Evolutionary conservation across 2,329 filamentous ascomycete genomes (phyloP).

Genomic region (Sporothrix curviconia): DNA sequence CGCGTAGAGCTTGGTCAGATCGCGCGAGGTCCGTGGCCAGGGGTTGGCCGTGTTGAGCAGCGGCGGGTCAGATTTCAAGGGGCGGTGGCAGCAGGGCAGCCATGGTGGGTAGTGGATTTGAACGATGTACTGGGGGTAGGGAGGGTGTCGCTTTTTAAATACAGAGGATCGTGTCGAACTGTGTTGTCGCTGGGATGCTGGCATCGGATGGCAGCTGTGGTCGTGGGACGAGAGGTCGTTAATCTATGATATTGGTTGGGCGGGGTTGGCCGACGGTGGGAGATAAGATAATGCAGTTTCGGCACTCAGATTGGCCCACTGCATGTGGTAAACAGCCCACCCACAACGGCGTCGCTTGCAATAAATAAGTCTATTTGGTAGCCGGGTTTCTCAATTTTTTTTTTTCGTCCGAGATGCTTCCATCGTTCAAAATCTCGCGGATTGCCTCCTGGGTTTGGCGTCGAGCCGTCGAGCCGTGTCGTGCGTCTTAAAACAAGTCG

Average conservation of each 20-base stretch:
- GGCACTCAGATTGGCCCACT: neutral
- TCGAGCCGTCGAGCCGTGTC: neutral
- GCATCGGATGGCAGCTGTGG: no score
- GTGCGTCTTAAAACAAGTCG: slow-evolving; percentile 68
- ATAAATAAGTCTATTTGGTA: neutral
- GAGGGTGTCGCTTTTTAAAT: no score
- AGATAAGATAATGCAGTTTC: slow-evolving; percentile 24
- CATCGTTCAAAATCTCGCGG: no score
- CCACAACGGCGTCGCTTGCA: no score
- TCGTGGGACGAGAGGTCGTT: no score
- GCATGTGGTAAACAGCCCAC: no score
- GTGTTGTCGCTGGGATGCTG: neutral
- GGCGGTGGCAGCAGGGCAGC: slow-evolving; percentile 38
- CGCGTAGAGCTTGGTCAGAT: slow-evolving; percentile 56
- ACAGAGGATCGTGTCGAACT: neutral
- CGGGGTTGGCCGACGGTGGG: slow-evolving; percentile 17
- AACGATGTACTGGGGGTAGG: no score
- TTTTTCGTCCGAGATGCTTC: no score
- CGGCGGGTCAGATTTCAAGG: slow-evolving; percentile 53
- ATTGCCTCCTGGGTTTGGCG: neutral
- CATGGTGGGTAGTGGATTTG: neutral
- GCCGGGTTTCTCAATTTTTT: neutral
- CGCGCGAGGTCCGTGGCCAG: slow-evolving; percentile 60
- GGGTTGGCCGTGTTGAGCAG: slow-evolving; percentile 70
- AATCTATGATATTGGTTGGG: neutral